phyloP scores from a whole-genome alignment of 495 filamentous ascomycete species.

The Tuber melanosporum region DNA sequence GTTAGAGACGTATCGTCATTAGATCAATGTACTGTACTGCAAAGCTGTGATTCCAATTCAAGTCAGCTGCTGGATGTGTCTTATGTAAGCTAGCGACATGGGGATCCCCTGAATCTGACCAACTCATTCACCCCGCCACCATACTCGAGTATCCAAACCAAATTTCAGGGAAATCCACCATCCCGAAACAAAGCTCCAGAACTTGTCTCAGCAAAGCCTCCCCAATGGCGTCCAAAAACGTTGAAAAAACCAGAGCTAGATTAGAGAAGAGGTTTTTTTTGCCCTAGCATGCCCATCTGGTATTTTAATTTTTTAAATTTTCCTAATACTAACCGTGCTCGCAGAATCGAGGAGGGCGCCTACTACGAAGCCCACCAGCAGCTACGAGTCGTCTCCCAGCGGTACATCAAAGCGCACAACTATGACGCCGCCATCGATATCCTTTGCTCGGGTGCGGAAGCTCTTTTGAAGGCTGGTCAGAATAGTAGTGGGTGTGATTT shows the following conservation, averaged over 20 bases:
- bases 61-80: background rate
- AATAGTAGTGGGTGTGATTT: conserved; percentile 89
- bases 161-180: background rate
- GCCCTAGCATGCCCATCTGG: background rate
- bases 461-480: conserved; percentile 79
- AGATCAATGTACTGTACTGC: too few relatives aligned
- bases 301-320: background rate
- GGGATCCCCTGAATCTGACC: background rate
- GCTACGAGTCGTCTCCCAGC: conserved; percentile 83
- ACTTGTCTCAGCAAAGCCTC: background rate
- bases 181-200: background rate
- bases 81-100: background rate
- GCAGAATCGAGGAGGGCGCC: conserved; percentile 81
- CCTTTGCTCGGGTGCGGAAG: conserved; percentile 72
- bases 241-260: conserved; percentile 38
- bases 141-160: background rate
- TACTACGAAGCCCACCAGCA: conserved; percentile 98
- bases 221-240: conserved; percentile 36
- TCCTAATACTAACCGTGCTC: conserved; percentile 1
- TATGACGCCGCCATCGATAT: conserved; percentile 80
- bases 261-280: conserved; percentile 34
- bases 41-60: background rate
- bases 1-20: too few relatives aligned
- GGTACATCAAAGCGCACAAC: conserved; percentile 79
- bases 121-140: conserved; percentile 3